These are phyloP conservation scores for Forsythia suspensa DNA, from an alignment of 257 asterid species.

Conservation along the genomic window DNA sequence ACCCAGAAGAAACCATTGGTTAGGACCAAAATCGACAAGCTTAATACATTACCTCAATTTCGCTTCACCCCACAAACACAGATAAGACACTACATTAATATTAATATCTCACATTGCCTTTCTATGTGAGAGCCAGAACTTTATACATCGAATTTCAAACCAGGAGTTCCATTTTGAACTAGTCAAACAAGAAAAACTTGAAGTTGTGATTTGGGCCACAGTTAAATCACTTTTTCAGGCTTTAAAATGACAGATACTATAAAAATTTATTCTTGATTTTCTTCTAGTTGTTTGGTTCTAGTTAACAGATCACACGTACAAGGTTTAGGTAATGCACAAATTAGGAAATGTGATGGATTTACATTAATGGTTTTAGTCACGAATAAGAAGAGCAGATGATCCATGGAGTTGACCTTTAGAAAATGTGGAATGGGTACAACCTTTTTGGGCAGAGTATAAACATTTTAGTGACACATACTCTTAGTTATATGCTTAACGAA, in stretches of 20 bases:
- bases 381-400: background rate
- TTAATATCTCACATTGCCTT: too few species aligned
- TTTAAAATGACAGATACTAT: background rate
- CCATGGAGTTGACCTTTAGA: background rate
- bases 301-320: background rate
- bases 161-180: too few species aligned
- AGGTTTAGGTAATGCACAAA: background rate
- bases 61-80: too few species aligned
- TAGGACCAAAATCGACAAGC: too few species aligned
- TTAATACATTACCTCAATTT: too few species aligned
- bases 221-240: background rate
- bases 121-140: too few species aligned
- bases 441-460: background rate
- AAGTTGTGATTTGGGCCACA: too few species aligned
- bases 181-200: too few species aligned
- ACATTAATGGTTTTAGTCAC: background rate
- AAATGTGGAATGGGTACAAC: background rate
- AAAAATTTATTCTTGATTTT: background rate
- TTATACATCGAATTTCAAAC: too few species aligned
- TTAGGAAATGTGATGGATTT: background rate
- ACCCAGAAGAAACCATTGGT: too few species aligned
- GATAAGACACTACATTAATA: too few species aligned
- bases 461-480: background rate
- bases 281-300: background rate
- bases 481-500: background rate